Percentiles rank a stretch among this genome's conserved stretches.
phyloP scores from a whole-genome alignment of 192 early-diverging fungal species.

The Rhizoclosmatium sp. region DNA sequence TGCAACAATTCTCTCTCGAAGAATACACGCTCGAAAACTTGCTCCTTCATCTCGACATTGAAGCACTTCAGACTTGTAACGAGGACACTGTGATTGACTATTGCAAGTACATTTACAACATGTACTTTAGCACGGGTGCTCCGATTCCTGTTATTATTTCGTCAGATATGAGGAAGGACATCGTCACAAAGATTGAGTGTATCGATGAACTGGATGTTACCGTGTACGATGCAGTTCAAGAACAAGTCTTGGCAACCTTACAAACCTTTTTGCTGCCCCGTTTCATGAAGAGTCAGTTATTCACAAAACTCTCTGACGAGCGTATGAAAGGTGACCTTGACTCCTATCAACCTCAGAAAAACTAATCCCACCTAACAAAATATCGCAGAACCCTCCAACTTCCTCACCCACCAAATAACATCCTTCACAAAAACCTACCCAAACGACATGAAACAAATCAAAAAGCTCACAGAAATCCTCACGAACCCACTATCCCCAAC shows the following conservation, averaged over 20 bases:
- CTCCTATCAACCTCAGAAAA: conserved; percentile 7
- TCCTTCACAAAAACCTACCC: conserved; percentile 9
- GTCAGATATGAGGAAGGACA: conserved; percentile 72
- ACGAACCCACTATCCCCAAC: not conserved
- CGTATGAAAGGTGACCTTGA: not conserved
- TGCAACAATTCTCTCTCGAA: conserved; percentile 66
- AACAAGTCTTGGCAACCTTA: conserved; percentile 69
- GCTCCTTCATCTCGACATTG: conserved; percentile 86
- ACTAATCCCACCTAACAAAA: not conserved
- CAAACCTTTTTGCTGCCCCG: conserved; percentile 20
- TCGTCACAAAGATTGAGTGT: conserved; percentile 35
- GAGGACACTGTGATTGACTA: conserved; percentile 20
- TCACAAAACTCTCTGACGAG: not conserved
- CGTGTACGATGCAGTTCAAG: conserved; percentile 84
- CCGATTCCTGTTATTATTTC: conserved; percentile 80
- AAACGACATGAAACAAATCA: conserved; percentile 4
- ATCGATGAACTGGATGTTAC: conserved; percentile 55
- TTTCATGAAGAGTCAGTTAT: conserved; percentile 4
- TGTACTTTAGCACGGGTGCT: conserved; percentile 69
- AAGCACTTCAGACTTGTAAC: conserved; percentile 66
- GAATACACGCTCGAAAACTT: conserved; percentile 84
- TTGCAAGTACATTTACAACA: conserved; percentile 73
- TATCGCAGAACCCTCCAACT: not conserved
- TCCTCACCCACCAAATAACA: not conserved
- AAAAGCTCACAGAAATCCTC: conserved; percentile 9